Base-by-base conservation (phyloP, 352 stramenopile species). In the Thalassiosira livingstoniorum region DNA sequence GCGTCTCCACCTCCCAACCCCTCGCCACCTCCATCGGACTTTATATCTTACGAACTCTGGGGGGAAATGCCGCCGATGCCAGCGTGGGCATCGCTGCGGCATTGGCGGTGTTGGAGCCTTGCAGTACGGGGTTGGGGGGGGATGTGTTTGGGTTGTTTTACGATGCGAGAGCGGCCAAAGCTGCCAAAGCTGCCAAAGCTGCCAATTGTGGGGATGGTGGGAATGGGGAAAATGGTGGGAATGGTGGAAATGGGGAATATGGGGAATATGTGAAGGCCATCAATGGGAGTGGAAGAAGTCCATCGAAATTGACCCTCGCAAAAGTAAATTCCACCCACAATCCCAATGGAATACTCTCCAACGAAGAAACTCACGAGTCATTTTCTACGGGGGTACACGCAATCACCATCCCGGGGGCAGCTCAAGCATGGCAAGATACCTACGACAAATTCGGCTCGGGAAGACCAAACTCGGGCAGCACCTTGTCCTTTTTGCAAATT, bases 111-210 rank as follows among this genome's bases (percentile, higher is more conserved):
- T 90, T 83, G 21, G 89, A 95, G 79, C 90, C 91, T 2, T 95
- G 88, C 72, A 89, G 67, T 0, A 91, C 80, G 1, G 90, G 87
- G 18, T 54, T 95, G 89, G 83, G 79, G 3, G 90, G 91, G 7
- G 97, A 99, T 91, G 98, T 96, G 89, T 99, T 99, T 86, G 87
- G 97, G 78, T 94, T 99, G 34, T 98, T 96, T 87, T 99, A 97
- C 81, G 92, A 98, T 80, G 93, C 94, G 23, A 81, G 86, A 23
- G 96, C 82, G 11, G 95, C 94, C 66, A 85, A 94, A 43, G n/a
- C n/a, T n/a, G n/a, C n/a, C n/a, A n/a, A n/a, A n/a, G n/a, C n/a
- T n/a, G n/a, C n/a, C n/a, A n/a, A n/a, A n/a, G n/a, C n/a, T n/a
- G n/a, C n/a, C n/a, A n/a, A n/a, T n/a, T n/a, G n/a, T n/a, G n/a